phyloP scores from a whole-genome alignment of 1,284 basidiomycete genomes.

The Mycosarcoma mackinlayi region DNA sequence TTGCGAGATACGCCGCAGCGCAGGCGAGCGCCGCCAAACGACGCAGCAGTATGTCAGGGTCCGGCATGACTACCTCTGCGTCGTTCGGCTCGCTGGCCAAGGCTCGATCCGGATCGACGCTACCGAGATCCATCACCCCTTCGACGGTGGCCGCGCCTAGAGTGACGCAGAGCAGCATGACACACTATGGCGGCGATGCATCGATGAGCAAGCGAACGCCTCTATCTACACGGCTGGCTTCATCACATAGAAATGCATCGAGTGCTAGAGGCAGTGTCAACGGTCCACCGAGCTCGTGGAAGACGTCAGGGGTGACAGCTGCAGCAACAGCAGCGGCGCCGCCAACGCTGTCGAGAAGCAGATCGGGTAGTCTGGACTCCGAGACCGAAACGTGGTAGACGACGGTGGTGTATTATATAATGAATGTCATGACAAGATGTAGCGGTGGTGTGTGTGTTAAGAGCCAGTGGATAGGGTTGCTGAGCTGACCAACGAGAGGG shows the following conservation, averaged over 20 bases:
- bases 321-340: too few relatives aligned
- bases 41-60: conserved; percentile 31
- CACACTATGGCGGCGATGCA: conserved; percentile 1
- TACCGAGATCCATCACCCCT: conserved; percentile 25
- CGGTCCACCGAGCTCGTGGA: conserved; percentile 45
- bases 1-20: conserved; percentile 34
- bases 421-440: conserved; percentile 2
- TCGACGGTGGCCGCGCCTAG: conserved; percentile 6
- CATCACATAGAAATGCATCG: conserved; percentile 16
- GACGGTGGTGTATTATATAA: conserved; percentile 1
- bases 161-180: conserved; percentile 15
- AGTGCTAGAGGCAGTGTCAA: conserved; percentile 29
- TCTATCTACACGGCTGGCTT: conserved; percentile 26
- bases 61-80: conserved; percentile 17
- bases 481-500: too few relatives aligned
- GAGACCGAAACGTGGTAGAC: conserved; percentile 1
- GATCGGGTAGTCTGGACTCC: conserved; percentile 76
- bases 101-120: conserved; percentile 13
- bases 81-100: conserved; percentile 40
- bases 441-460: neutral
- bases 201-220: conserved; percentile 16
- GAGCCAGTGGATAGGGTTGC: too few relatives aligned
- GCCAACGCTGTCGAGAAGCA: conserved; percentile 76
- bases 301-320: conserved; percentile 9
- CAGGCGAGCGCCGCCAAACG: conserved; percentile 20